Evolutionary conservation across 2,329 filamentous ascomycete species (phyloP), one percentile per base, ranked within the genome.

Genomic region (Venturia pyrina): DNA sequence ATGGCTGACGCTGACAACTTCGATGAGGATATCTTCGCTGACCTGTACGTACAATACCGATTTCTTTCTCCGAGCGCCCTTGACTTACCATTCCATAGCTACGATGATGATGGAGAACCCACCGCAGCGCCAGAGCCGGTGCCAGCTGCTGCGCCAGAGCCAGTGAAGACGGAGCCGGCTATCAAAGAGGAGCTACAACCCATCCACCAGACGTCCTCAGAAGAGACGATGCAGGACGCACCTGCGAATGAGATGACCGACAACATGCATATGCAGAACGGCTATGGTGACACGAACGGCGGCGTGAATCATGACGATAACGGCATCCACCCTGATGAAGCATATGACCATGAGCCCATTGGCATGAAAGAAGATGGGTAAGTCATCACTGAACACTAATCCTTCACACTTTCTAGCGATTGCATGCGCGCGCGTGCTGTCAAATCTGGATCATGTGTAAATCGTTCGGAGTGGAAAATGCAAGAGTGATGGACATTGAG

Each of bases 11-110:
- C 84, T 64, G 90, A 93, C 73, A 90, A 90, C 70, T 87, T 91
- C 71, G 92, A 96, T 71, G 93, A 96, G 74, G 92, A 96, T 83
- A 89, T 96, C 78, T 96, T 96, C 78, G 92, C 92, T 72, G 93
- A 96, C 79, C 85, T 96, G 92, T 96, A 82, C 79, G 91, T 84
- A 15, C 46, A 21, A 61, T 89, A 46, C 21, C 8, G 6, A n/a
- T 5, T 34, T 8, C 28, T 44, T 5, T 68, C n/a, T 15, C 7
- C 32, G 28, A 32, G 17, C 17, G 40, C 17, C 62, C 63, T 32
- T 34, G 21, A 46, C 63, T 65, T 10, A 65, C 32, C 11, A 2
- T 48, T 59, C 7, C 32, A 24, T 28, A 77, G 76, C 66, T 77
- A 77, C 68, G 76, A 68, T 62, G 76, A 77, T 19, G 76, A 78